phyloP scores from a whole-genome alignment of 2,329 filamentous ascomycete genomes.

The Ilyonectria sp. region DNA sequence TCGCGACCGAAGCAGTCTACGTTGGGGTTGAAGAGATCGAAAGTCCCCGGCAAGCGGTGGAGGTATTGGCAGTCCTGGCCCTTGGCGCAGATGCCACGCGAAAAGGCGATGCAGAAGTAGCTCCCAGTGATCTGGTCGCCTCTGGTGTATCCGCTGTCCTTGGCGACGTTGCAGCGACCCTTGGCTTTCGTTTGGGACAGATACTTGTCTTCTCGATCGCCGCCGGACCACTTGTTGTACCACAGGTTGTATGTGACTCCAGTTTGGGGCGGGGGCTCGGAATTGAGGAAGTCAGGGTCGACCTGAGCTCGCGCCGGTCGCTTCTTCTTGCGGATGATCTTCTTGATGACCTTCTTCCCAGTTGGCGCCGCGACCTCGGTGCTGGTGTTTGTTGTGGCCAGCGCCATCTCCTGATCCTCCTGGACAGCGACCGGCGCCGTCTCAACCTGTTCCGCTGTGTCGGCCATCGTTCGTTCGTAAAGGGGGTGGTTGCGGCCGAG shows the following conservation, averaged over 20 bases:
- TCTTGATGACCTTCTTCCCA: slow-evolving; percentile 80
- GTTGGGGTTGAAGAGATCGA: slow-evolving; percentile 93
- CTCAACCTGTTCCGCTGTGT: slow-evolving; percentile 48
- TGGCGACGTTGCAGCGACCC: slow-evolving; percentile 88
- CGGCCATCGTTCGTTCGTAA: slow-evolving; percentile 49
- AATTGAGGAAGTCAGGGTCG: slow-evolving; percentile 85
- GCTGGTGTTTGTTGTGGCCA: slow-evolving; percentile 56
- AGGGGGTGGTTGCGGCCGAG: slow-evolving; percentile 22
- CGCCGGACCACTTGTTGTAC: slow-evolving; percentile 99
- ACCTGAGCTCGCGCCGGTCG: slow-evolving; percentile 92
- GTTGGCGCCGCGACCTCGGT: slow-evolving; percentile 64
- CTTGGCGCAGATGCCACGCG: slow-evolving; percentile 84
- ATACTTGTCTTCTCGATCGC: slow-evolving; percentile 94
- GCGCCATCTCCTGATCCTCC: slow-evolving; percentile 50
- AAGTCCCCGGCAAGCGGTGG: slow-evolving; percentile 87
- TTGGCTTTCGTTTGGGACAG: slow-evolving; percentile 86
- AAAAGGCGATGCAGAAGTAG: slow-evolving; percentile 95
- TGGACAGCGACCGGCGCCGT: slow-evolving; percentile 46
- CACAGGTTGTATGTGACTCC: slow-evolving; percentile 96
- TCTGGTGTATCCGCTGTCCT: slow-evolving; percentile 83
- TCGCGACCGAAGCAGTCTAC: slow-evolving; percentile 92
- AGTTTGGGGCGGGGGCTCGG: slow-evolving; percentile 90
- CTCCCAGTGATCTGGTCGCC: slow-evolving; percentile 84
- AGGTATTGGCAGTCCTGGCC: slow-evolving; percentile 96
- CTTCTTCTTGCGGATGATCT: slow-evolving; percentile 92